Conservation (phyloP, 2,329 filamentous ascomycete species). For the Aspergillus transmontanensis region DNA sequence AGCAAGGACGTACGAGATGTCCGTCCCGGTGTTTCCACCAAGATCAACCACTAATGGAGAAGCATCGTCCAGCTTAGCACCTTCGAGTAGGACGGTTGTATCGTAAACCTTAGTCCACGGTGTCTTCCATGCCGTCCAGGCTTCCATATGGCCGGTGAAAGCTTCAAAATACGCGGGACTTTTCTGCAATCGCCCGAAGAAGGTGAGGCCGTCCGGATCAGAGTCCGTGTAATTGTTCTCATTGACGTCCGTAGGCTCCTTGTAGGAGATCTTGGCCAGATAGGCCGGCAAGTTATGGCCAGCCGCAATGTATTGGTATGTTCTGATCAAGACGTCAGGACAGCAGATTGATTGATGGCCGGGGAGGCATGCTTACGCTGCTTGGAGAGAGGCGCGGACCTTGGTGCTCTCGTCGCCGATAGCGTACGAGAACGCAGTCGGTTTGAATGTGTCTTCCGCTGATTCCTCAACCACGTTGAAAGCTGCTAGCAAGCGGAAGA, state of each 20-base stretch:
- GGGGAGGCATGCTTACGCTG: constrained; percentile 24
- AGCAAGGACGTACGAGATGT: constrained; percentile 34
- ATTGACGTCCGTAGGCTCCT: constrained; percentile 32
- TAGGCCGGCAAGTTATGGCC: constrained; percentile 37
- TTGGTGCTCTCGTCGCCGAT: constrained; percentile 36
- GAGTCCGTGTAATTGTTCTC: constrained; percentile 27
- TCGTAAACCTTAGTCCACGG: constrained; percentile 38
- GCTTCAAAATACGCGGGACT: constrained; percentile 31
- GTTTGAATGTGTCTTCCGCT: constrained; percentile 31
- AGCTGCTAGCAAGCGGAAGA: constrained; percentile 34
- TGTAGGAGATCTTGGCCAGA: constrained; percentile 36
- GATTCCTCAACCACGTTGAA: constrained; percentile 36
- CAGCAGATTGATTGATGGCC: no score
- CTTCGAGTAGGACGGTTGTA: constrained; percentile 25
- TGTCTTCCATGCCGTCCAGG: constrained; percentile 36
- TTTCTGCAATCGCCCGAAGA: constrained; percentile 37
- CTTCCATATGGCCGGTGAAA: constrained; percentile 42
- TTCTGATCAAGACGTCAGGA: constrained; percentile 17
- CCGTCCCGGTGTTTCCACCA: constrained; percentile 43
- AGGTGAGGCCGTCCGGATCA: constrained; percentile 20
- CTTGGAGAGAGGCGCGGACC: constrained; percentile 32
- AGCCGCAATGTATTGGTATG: constrained; percentile 32
- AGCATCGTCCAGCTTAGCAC: constrained; percentile 16
- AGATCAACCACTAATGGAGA: constrained; percentile 42
- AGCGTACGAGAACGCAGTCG: constrained; percentile 34